Percentiles rank a stretch among this genome's conserved stretches.
Conservation (phyloP, 768 basidiomycete genomes). For the Chalciporus piperatus region DNA sequence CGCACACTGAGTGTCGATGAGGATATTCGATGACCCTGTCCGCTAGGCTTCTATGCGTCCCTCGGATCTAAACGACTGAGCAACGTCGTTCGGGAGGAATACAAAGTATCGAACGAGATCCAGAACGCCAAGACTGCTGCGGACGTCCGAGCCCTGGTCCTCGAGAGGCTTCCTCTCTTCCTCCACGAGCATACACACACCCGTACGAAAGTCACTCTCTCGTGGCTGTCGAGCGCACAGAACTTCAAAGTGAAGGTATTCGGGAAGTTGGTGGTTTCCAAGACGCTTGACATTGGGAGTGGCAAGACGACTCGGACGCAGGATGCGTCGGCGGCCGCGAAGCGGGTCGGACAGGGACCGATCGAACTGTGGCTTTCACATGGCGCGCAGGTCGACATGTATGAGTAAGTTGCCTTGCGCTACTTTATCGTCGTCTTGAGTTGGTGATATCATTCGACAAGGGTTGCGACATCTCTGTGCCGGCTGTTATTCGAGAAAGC, state of each 20-base stretch:
- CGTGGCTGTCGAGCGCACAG: slow-evolving; percentile 59
- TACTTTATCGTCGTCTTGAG: not conserved
- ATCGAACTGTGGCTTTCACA: slow-evolving; percentile 76
- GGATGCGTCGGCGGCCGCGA: slow-evolving; percentile 74
- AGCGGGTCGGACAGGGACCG: slow-evolving; percentile 49
- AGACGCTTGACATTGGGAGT: slow-evolving; percentile 54
- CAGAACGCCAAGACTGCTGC: slow-evolving; percentile 43
- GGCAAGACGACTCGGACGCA: slow-evolving; percentile 50
- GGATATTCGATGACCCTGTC: not conserved
- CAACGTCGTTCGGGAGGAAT: slow-evolving; percentile 72
- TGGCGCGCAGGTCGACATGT: slow-evolving; percentile 82
- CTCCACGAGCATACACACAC: slow-evolving; percentile 83
- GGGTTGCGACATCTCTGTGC: slow-evolving; percentile 83
- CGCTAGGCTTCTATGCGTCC: slow-evolving; percentile 64
- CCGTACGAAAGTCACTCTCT: slow-evolving; percentile 55
- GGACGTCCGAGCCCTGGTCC: slow-evolving; percentile 58
- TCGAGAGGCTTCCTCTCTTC: slow-evolving; percentile 88
- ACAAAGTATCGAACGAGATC: slow-evolving; percentile 56
- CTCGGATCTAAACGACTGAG: slow-evolving; percentile 79
- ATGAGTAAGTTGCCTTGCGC: slow-evolving; percentile 63
- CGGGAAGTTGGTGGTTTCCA: slow-evolving; percentile 60
- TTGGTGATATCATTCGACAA: slow-evolving; percentile 27
- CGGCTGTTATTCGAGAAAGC: slow-evolving; percentile 73
- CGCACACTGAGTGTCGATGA: not conserved
- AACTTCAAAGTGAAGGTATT: slow-evolving; percentile 74